Evolutionary conservation across 2,329 filamentous ascomycete species (phyloP).

Genomic region (Paraphoma sp.): DNA sequence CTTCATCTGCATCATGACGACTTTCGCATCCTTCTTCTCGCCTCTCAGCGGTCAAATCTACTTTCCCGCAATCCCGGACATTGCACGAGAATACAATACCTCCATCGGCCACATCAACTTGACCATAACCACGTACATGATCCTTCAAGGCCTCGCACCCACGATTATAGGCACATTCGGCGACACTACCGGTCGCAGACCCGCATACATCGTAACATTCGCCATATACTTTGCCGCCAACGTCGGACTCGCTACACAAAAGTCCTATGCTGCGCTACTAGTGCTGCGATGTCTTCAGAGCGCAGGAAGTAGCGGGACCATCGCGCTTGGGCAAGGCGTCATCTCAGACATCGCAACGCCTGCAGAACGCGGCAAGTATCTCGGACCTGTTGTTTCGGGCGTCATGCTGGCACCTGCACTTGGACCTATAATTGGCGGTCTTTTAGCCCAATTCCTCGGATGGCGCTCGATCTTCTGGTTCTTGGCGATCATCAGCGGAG

Average conservation of each 20-base stretch:
- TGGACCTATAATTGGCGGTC: conserved; percentile 50
- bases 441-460: not conserved
- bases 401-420: conserved; percentile 49
- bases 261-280: conserved; percentile 49
- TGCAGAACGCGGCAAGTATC: conserved; percentile 51
- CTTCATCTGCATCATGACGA: not conserved
- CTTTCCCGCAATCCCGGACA: conserved; percentile 52
- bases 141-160: conserved; percentile 54
- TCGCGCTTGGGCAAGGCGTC: conserved; percentile 52
- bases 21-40: not conserved
- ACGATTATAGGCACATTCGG: conserved; percentile 51
- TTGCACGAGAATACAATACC: conserved; percentile 50
- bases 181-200: conserved; percentile 51
- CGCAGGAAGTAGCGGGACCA: conserved; percentile 52
- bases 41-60: conserved; percentile 43
- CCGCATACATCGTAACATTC: conserved; percentile 49
- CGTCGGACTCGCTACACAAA: conserved; percentile 49
- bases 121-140: conserved; percentile 55
- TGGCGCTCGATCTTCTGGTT: not conserved
- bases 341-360: conserved; percentile 52
- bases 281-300: conserved; percentile 53
- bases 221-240: conserved; percentile 50
- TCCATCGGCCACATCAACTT: conserved; percentile 48
- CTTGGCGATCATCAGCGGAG: not conserved
- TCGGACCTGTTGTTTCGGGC: conserved; percentile 51